Evolutionary conservation across 2,329 filamentous ascomycete species (phyloP), one percentile per base, ranked within the genome.

Genomic region (Pseudocercospora crystallina): DNA sequence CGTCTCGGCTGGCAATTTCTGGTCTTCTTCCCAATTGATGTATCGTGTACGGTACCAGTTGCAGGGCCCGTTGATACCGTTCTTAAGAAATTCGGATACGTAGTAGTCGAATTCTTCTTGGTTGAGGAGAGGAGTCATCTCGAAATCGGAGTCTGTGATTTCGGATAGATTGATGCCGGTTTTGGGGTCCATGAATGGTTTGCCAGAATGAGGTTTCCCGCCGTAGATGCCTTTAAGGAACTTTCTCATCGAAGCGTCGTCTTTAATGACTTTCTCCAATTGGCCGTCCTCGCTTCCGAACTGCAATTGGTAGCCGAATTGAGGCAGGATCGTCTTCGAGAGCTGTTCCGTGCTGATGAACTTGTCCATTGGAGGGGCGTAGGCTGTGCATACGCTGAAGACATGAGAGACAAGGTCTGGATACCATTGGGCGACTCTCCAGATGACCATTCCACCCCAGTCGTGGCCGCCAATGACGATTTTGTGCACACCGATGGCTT

Each of bases 381-480:
- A 95, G 0, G 91, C 88, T 26, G 89, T 91, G 73, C 94, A 58
- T 54, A 96, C 75, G 59, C 81, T 82, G 74, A 96, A 92, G 54
- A 96, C 76, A 61, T 84, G 85, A 34, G 79, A 80, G 57, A 96
- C 76, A 10, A 95, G 76, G 35, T 84, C 73, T 0, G 89, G 89
- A 63, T 90, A 77, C 79, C 84, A 89, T 56, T 87, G 79, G 11
- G 85, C 83, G 50, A 87, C 73, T 47, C 90, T 83, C 78, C 89
- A 95, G 47, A 86, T 85, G 26, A 91, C 76, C 2, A 79, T 77
- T 61, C 89, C 90, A 68, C 92, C 92, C 82, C 92, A 96, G 72
- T 97, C 92, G 73, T 96, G 92, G 7, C 90, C 92, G 42, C 90
- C 90, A 11, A 96, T 79, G 49, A 96, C 85, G 64, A 96, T 86